Percentiles rank a stretch among this genome's conserved stretches.
Conservation (phyloP, 2,329 filamentous ascomycete species). For the Kalmusia sp. region DNA sequence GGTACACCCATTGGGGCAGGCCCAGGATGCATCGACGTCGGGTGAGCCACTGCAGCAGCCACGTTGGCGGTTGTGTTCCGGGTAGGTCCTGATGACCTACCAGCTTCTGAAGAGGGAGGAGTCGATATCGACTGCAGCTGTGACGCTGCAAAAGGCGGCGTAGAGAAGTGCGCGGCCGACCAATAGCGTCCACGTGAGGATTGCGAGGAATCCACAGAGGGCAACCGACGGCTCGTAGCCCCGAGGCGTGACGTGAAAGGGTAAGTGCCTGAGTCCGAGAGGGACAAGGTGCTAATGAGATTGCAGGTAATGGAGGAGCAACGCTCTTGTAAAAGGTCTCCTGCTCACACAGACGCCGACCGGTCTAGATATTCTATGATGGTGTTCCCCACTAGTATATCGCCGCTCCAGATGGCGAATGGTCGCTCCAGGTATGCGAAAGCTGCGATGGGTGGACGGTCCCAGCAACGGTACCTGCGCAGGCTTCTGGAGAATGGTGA, state of each 20-base stretch:
- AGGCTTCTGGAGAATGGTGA: conserved; percentile 43
- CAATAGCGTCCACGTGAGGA: conserved; percentile 58
- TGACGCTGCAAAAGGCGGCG: conserved; percentile 46
- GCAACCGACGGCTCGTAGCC: conserved; percentile 42
- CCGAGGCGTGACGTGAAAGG: conserved; percentile 38
- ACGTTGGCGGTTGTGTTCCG: conserved; percentile 61
- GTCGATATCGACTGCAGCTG: conserved; percentile 49
- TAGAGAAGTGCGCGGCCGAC: conserved; percentile 49
- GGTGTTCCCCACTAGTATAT: conserved; percentile 39
- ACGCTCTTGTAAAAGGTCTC: conserved; percentile 39
- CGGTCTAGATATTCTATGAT: conserved; percentile 34
- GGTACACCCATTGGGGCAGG: conserved; percentile 67
- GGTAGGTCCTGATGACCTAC: conserved; percentile 51
- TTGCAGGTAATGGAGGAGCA: conserved; percentile 38
- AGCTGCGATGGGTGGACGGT: conserved; percentile 34
- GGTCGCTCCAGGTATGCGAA: conserved; percentile 35
- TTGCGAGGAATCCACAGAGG: conserved; percentile 59
- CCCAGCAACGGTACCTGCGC: conserved; percentile 47
- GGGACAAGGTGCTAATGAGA: conserved; percentile 43
- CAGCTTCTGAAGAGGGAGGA: conserved; percentile 49
- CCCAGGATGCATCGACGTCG: conserved; percentile 68
- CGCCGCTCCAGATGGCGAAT: conserved; percentile 36
- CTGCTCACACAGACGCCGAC: conserved; percentile 36
- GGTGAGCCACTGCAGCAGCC: conserved; percentile 67
- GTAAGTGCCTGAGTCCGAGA: conserved; percentile 33